A percentile compares a stretch with the other conserved stretches of the same genome.
phyloP scores from a whole-genome alignment of 2,329 filamentous ascomycete species.

The Lachnellula cervina region DNA sequence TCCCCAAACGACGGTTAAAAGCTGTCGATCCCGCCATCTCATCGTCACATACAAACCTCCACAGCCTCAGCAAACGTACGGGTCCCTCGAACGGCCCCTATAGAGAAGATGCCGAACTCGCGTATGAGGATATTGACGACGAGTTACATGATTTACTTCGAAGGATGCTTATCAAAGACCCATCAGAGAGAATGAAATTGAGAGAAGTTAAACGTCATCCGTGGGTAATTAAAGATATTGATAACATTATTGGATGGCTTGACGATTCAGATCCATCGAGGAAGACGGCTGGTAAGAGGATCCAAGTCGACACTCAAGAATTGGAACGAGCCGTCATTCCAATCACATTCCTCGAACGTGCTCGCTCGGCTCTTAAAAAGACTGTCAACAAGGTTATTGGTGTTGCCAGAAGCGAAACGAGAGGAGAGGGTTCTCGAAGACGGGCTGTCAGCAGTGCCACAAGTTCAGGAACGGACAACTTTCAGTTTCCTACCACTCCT shows the following conservation, averaged over 20 bases:
- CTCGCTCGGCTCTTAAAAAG: conserved; percentile 72
- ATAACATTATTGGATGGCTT: conserved; percentile 76
- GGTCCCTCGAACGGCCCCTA: conserved; percentile 52
- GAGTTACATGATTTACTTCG: conserved; percentile 72
- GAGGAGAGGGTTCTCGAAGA: conserved; percentile 51
- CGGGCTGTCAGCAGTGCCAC: conserved; percentile 59
- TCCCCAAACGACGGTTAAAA: conserved; percentile 75
- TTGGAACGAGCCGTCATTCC: conserved; percentile 87
- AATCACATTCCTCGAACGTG: conserved; percentile 79
- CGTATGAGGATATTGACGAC: conserved; percentile 82
- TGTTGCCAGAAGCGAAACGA: conserved; percentile 39
- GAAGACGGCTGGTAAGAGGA: conserved; percentile 73
- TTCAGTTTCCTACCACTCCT: conserved; percentile 43
- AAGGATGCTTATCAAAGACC: conserved; percentile 83
- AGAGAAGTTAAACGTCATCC: conserved; percentile 90
- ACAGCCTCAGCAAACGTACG: conserved; percentile 49
- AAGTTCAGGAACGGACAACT: conserved; percentile 57
- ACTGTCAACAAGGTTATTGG: conserved; percentile 56
- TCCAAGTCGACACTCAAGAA: conserved; percentile 88
- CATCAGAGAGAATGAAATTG: conserved; percentile 79
- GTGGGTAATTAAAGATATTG: conserved; percentile 79
- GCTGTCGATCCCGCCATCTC: conserved; percentile 61
- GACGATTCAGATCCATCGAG: conserved; percentile 85
- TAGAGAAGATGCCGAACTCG: conserved; percentile 70
- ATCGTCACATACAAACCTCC: conserved; percentile 49